Percentiles rank a stretch among this genome's conserved stretches.
Conservation (phyloP, 78 protist genomes). For the Dictyostelium brefeldianum region DNA sequence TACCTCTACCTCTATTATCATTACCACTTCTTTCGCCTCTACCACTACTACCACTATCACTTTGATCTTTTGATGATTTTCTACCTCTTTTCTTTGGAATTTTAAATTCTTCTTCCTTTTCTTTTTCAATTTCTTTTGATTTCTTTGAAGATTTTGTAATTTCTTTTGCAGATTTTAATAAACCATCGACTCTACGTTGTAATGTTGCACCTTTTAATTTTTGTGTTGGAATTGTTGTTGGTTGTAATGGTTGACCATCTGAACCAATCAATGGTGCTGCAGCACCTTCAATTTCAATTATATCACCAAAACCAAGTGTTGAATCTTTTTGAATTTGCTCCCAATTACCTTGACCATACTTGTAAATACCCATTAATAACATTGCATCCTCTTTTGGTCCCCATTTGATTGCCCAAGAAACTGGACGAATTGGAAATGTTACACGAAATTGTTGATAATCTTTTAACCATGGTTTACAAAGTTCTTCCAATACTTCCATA, state of each 20-base stretch:
- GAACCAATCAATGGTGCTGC: not conserved
- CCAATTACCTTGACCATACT: conserved; percentile 80
- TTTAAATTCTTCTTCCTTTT: not conserved
- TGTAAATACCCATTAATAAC: conserved; percentile 69
- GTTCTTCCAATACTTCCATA: conserved; percentile 48
- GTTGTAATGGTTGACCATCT: not conserved
- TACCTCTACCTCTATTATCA: not conserved
- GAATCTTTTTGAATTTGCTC: conserved; percentile 75
- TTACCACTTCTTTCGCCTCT: not conserved
- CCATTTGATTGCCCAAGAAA: conserved; percentile 66
- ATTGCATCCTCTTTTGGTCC: conserved; percentile 81
- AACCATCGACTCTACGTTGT: conserved; percentile 53
- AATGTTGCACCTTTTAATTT: conserved; percentile 64
- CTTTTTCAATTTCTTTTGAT: not conserved
- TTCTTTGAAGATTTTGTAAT: not conserved
- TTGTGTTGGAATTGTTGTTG: not conserved
- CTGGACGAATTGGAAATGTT: conserved; percentile 59
- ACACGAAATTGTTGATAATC: conserved; percentile 56
- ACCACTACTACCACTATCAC: not conserved
- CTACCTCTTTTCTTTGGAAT: conserved; percentile 22
- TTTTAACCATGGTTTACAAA: conserved; percentile 19
- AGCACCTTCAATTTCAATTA: not conserved
- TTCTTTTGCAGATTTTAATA: conserved; percentile 71
- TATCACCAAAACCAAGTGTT: conserved; percentile 41
- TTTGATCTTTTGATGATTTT: not conserved